Conservation (phyloP, 345 rosid species). For the Gossypium anomalum region DNA sequence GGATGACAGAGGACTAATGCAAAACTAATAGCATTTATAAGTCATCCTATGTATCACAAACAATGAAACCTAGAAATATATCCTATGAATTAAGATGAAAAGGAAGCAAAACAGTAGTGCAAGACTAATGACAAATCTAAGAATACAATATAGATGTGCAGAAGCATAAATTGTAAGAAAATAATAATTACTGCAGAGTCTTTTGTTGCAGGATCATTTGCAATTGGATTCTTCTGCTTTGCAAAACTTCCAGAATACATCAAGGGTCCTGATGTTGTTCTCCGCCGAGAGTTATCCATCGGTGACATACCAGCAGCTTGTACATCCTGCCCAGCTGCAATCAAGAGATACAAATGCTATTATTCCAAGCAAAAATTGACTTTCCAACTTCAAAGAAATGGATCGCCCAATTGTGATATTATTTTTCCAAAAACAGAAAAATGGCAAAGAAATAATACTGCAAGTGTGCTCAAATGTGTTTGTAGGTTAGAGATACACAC, state of each 20-base stretch:
- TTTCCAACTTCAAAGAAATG: not conserved
- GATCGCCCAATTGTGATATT: not conserved
- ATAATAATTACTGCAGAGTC: constrained; percentile 53
- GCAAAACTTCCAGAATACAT: constrained; percentile 53
- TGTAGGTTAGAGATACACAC: not conserved
- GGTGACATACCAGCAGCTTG: constrained; percentile 41
- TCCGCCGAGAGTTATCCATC: constrained; percentile 65
- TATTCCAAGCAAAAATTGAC: not conserved
- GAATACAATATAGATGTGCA: not conserved
- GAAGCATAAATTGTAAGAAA: not conserved
- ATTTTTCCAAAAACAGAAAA: not conserved
- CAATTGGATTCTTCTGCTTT: constrained; percentile 59
- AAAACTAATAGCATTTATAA: not conserved
- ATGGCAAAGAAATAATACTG: not conserved
- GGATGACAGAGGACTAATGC: not conserved
- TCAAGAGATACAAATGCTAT: constrained; percentile 6
- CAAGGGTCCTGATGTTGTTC: constrained; percentile 58
- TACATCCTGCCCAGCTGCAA: constrained; percentile 60
- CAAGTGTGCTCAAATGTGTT: too few species aligned
- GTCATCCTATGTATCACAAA: not conserved
- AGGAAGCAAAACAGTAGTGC: not conserved
- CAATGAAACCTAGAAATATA: not conserved
- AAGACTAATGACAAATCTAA: not conserved
- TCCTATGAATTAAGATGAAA: not conserved
- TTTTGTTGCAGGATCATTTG: constrained; percentile 48